Evolutionary conservation across 768 basidiomycete species (phyloP).

Genomic region (Rhodotorula toruloides): DNA sequence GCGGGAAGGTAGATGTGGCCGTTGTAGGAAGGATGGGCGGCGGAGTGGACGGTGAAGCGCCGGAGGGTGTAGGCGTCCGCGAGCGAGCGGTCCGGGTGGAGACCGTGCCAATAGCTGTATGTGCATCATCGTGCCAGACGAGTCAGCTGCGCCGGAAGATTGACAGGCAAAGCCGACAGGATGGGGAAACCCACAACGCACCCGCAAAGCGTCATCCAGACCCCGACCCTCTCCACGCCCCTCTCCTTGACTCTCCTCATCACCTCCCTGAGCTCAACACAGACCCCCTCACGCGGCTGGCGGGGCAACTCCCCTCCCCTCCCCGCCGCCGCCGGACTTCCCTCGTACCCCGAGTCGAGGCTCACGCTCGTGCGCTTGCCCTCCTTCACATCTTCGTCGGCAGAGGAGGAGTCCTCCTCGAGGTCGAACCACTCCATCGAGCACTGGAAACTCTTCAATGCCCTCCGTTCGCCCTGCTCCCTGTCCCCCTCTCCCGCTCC

Average conservation of each 20-base stretch:
- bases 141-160: background rate
- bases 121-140: background rate
- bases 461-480: slow-evolving; percentile 2
- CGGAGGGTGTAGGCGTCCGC: slow-evolving; percentile 20
- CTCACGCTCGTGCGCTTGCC: background rate
- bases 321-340: background rate
- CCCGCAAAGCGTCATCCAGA: slow-evolving; percentile 40
- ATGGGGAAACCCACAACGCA: background rate
- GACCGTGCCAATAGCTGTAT: slow-evolving; percentile 33
- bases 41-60: background rate
- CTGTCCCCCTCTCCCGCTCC: background rate
- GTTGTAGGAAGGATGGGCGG: background rate
- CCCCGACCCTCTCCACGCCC: slow-evolving; percentile 36
- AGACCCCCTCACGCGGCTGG: slow-evolving; percentile 1
- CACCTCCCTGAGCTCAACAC: slow-evolving; percentile 8
- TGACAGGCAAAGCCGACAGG: background rate
- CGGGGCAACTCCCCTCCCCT: background rate
- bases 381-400: background rate
- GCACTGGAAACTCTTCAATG: slow-evolving; percentile 28
- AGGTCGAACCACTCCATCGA: slow-evolving; percentile 20
- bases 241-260: slow-evolving; percentile 25
- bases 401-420: background rate
- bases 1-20: slow-evolving; percentile 22
- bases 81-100: slow-evolving; percentile 25
- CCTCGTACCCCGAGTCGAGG: slow-evolving; percentile 9